A percentile compares a stretch with the other conserved stretches of the same genome.
These are phyloP conservation scores for Diaporthe ampelina DNA, from an alignment of 2,329 filamentous ascomycete species.

Conservation along the genomic window DNA sequence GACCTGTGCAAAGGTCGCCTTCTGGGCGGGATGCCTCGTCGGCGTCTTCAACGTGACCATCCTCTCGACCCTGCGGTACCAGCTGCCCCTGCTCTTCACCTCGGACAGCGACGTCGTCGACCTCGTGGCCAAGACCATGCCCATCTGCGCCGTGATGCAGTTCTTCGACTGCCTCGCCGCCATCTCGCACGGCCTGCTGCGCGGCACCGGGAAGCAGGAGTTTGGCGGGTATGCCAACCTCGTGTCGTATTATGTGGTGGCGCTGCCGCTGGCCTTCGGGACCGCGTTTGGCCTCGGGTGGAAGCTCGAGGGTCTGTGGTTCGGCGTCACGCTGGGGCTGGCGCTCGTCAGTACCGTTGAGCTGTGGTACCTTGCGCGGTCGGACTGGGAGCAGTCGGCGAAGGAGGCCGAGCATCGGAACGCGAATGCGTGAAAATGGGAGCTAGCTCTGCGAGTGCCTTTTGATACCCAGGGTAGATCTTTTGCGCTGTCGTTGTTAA, in stretches of 20 bases:
- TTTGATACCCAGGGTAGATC: neutral
- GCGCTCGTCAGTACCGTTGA: slow-evolving; percentile 69
- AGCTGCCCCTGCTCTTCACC: slow-evolving; percentile 86
- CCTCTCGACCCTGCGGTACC: slow-evolving; percentile 76
- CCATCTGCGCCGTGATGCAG: slow-evolving; percentile 89
- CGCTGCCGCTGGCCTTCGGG: slow-evolving; percentile 85
- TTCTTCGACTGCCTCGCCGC: slow-evolving; percentile 87
- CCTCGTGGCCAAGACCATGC: slow-evolving; percentile 78
- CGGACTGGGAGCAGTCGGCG: slow-evolving; percentile 68
- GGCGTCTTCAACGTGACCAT: slow-evolving; percentile 84
- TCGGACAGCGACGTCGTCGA: slow-evolving; percentile 77
- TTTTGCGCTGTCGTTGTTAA: neutral
- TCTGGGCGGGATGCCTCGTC: slow-evolving; percentile 76
- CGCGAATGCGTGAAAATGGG: slow-evolving; percentile 54
- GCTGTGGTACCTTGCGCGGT: slow-evolving; percentile 65
- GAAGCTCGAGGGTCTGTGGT: slow-evolving; percentile 87
- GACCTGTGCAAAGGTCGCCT: slow-evolving; percentile 82
- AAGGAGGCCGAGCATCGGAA: slow-evolving; percentile 67
- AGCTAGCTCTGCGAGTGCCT: neutral
- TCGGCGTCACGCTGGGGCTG: slow-evolving; percentile 81
- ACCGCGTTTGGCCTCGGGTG: slow-evolving; percentile 83
- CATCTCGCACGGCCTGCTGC: slow-evolving; percentile 85
- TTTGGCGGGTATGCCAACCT: slow-evolving; percentile 92
- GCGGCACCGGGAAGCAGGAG: slow-evolving; percentile 89
- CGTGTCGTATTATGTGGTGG: slow-evolving; percentile 87